Conservation (phyloP, 73 alveolate genomes). For the Breviolum minutum region DNA sequence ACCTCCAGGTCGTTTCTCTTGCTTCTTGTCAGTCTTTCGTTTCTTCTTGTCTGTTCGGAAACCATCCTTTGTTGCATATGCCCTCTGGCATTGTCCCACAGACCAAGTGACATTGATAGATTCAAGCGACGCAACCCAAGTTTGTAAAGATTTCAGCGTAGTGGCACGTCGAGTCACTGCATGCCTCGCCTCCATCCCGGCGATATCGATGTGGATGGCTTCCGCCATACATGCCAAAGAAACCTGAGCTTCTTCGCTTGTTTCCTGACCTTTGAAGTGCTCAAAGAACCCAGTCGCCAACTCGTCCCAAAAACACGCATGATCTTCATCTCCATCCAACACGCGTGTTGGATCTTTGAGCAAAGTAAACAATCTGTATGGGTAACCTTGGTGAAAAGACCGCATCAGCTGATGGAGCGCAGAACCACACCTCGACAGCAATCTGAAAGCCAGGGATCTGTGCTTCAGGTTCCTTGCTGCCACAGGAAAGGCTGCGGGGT, state of each 20-base stretch:
- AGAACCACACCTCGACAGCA: not conserved
- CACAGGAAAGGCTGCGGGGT: not conserved
- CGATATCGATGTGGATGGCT: not conserved
- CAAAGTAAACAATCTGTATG: not conserved
- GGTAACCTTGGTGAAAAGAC: not conserved
- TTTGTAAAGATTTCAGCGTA: not conserved
- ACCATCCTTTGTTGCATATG: not conserved
- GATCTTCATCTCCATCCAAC: not conserved
- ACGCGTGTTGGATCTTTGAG: not conserved
- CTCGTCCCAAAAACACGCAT: not conserved
- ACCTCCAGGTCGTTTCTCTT: not conserved
- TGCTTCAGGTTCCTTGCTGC: not conserved
- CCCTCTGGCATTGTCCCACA: not conserved
- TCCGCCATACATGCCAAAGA: not conserved
- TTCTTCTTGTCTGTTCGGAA: not conserved
- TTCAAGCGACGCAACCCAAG: not conserved
- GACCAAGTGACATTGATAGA: not conserved
- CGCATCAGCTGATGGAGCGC: not conserved
- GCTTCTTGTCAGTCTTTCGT: not conserved
- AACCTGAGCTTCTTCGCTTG: not conserved
- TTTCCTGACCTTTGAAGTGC: not conserved
- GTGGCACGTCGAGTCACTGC: not conserved
- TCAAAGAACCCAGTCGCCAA: not conserved
- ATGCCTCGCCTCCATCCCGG: constrained; percentile 1
- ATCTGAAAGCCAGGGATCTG: not conserved